Base-by-base conservation (phyloP, 2,329 filamentous ascomycete genomes). In the Microcyclospora pomicola region DNA sequence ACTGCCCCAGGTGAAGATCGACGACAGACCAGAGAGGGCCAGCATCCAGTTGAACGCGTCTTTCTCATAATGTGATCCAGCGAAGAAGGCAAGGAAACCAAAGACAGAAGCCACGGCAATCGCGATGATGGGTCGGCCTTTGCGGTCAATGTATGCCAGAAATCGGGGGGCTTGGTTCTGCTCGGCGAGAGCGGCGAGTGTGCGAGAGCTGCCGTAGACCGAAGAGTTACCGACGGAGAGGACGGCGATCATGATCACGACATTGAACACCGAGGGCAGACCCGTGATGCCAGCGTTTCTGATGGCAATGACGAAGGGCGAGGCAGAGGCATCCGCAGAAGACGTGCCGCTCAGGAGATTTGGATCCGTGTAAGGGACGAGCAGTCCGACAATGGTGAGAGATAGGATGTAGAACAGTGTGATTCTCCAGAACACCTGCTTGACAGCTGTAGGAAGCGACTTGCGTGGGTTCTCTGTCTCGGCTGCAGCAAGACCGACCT, bases 381-480 rank as follows among this genome's bases (percentile, higher is more conserved):
- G 68, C 1, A 94, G 69, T 16, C 88, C 85, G 40, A 95, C 76
- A 3, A 95, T 65, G 4, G 76, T 75, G 9, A 95, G 70, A 1
- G 82, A 82, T 27, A 92, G 76, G 35, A 95, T 71, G 63, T 94
- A 95, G 65, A 95, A 95, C 24, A 92, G 69, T 3, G 77, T 76
- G 54, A 94, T 93, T 52, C 87, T 80, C 86, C 87, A 95, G 60
- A 94, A 94, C 15, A 94, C 85, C 58, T 93, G 86, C 63, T 92
- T 93, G 52, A 92, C 77, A 10, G 87, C 87, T 0, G 77, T 85
- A 0, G 87, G 87, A 0, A 95, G 68, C 1, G 80, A 82, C 55
- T 91, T 83, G 41, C 80, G 72, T 2, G 82, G 82, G 52, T 85
- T 84, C n/a, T 72, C 75, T 1, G 81, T 82, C 57, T 87, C 82